Evolutionary conservation across 139 green algal genomes (phyloP).

Genomic region (Eudorina sp.): DNA sequence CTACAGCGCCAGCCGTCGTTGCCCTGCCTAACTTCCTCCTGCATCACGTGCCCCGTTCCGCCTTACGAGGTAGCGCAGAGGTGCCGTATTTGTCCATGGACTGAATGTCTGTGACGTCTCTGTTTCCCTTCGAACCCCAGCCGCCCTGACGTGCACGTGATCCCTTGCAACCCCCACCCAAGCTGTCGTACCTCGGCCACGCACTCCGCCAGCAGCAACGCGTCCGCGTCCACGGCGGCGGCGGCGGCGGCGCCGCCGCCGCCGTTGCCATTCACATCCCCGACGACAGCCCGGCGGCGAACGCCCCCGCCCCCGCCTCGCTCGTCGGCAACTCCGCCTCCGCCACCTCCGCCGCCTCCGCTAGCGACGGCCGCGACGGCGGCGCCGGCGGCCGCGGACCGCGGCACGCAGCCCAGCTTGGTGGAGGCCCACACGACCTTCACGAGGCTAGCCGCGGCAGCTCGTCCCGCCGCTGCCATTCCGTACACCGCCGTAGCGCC

Average conservation of each 20-base stretch:
- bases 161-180: no score
- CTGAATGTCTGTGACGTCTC: no score
- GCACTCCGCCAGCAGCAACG: background rate
- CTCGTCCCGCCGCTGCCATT: background rate
- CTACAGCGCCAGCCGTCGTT: no score
- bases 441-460: background rate
- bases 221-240: background rate
- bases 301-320: background rate
- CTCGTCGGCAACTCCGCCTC: background rate
- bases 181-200: slow-evolving; percentile 14
- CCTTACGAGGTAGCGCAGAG: no score
- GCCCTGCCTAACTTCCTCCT: no score
- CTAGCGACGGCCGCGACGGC: background rate
- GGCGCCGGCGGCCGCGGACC: background rate
- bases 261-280: no score
- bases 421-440: slow-evolving; percentile 21
- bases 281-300: background rate
- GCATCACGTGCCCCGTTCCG: no score
- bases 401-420: background rate
- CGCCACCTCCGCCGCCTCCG: background rate
- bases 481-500: background rate
- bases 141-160: no score
- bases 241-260: no score
- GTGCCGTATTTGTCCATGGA: no score
- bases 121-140: no score